These are phyloP conservation scores for Phoenix dactylifera DNA, from an alignment of 176 grass and related monocot genomes.

Conservation along the genomic window DNA sequence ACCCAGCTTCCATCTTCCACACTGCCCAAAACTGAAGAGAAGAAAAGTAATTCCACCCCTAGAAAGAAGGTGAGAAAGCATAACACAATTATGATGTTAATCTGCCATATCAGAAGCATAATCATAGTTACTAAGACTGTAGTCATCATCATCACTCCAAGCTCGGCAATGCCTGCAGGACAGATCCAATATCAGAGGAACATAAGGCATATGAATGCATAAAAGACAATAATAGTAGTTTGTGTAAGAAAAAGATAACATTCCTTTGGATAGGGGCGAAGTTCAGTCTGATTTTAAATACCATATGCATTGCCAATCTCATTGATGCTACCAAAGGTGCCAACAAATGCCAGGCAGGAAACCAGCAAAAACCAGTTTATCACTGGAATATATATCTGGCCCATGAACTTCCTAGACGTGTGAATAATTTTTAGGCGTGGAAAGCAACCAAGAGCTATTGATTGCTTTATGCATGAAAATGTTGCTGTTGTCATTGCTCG, in stretches of 20 bases:
- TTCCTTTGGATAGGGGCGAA: background rate
- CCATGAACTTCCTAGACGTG: constrained; percentile 92
- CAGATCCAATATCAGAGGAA: constrained; percentile 1
- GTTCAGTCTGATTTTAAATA: constrained; percentile 16
- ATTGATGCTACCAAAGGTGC: constrained; percentile 77
- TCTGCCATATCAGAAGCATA: constrained; percentile 99
- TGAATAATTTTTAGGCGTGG: constrained; percentile 97
- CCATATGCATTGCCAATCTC: constrained; percentile 99
- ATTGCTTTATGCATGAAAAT: constrained; percentile 93
- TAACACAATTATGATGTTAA: constrained; percentile 80
- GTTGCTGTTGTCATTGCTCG: constrained; percentile 95
- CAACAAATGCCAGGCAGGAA: constrained; percentile 77
- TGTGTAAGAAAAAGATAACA: background rate
- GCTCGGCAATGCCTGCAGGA: constrained; percentile 80
- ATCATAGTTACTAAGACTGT: constrained; percentile 89
- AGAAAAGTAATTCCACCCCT: constrained; percentile 83
- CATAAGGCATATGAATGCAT: too few species aligned
- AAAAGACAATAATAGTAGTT: background rate
- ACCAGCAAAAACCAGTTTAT: constrained; percentile 92
- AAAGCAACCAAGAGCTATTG: constrained; percentile 90
- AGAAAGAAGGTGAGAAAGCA: constrained; percentile 72
- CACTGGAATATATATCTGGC: constrained; percentile 98
- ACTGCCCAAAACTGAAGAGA: constrained; percentile 80
- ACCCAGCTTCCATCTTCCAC: constrained; percentile 92
- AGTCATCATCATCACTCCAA: constrained; percentile 97